Conservation (phyloP, 768 basidiomycete genomes). For the Hericium erinaceus region DNA sequence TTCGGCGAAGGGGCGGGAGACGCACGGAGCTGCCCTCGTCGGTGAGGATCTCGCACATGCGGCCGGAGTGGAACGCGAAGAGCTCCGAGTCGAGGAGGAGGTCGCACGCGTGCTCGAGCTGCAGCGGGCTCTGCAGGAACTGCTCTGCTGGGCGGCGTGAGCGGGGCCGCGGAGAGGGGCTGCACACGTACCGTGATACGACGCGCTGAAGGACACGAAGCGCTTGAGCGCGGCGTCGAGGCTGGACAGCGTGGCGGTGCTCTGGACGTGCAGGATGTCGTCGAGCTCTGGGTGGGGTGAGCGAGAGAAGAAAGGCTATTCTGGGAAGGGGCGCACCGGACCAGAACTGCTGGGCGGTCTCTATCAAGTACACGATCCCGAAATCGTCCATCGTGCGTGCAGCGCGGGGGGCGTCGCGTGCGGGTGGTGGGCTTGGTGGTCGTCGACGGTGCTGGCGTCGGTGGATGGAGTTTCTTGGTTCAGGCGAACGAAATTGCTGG, state of each 20-base stretch:
- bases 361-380: slow-evolving; percentile 77
- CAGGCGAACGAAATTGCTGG: background rate
- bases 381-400: slow-evolving; percentile 46
- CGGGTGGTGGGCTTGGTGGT: background rate
- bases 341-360: slow-evolving; percentile 85
- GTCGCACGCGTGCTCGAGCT: slow-evolving; percentile 76
- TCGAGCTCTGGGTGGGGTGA: slow-evolving; percentile 60
- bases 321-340: slow-evolving; percentile 46
- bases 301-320: background rate
- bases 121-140: slow-evolving; percentile 75
- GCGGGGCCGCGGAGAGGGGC: slow-evolving; percentile 1
- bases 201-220: slow-evolving; percentile 70
- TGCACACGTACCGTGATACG: slow-evolving; percentile 68
- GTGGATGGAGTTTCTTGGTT: background rate
- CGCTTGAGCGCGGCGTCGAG: slow-evolving; percentile 74
- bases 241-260: slow-evolving; percentile 54
- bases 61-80: slow-evolving; percentile 83
- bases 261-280: slow-evolving; percentile 63
- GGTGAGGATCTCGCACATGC: slow-evolving; percentile 77
- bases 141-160: slow-evolving; percentile 40
- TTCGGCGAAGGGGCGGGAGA: background rate
- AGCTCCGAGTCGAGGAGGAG: slow-evolving; percentile 77
- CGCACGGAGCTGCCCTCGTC: slow-evolving; percentile 61
- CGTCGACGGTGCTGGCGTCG: background rate
- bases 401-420: background rate